Percentiles rank a stretch among this genome's conserved stretches.
Evolutionary conservation across 805 yeast genomes (phyloP).

Genomic region (Candida argentea): DNA sequence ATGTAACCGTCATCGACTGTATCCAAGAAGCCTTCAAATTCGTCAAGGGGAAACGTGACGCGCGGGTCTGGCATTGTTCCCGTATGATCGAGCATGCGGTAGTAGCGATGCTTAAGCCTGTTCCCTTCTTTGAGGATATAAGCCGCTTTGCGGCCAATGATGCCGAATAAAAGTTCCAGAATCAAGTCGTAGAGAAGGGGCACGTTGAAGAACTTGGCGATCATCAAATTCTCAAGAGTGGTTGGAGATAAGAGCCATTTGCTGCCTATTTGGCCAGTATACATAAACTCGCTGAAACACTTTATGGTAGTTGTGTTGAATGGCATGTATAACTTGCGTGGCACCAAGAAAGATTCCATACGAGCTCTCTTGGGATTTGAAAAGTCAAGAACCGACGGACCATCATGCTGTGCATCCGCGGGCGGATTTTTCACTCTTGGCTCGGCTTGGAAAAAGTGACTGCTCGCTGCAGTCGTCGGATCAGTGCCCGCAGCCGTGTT

Average conservation of each 20-base stretch:
- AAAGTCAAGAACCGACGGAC: slow-evolving; percentile 23
- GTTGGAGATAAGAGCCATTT: slow-evolving; percentile 68
- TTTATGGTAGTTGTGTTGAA: slow-evolving; percentile 49
- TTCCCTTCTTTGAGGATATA: slow-evolving; percentile 33
- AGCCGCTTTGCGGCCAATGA: slow-evolving; percentile 59
- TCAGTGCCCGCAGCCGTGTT: slow-evolving; percentile 5
- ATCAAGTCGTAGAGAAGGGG: slow-evolving; percentile 64
- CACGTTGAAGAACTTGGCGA: slow-evolving; percentile 57
- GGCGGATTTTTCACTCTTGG: no score
- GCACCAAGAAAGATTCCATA: slow-evolving; percentile 55
- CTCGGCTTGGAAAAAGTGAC: no score
- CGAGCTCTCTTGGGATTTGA: slow-evolving; percentile 18
- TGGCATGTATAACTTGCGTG: slow-evolving; percentile 62
- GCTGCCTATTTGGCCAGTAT: slow-evolving; percentile 72
- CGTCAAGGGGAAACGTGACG: slow-evolving; percentile 33
- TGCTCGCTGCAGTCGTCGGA: no score
- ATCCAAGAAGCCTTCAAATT: slow-evolving; percentile 44
- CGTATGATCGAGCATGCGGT: slow-evolving; percentile 15
- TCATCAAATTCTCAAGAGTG: slow-evolving; percentile 49
- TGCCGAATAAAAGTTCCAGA: slow-evolving; percentile 57
- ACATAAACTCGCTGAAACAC: slow-evolving; percentile 63
- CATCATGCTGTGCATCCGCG: no score
- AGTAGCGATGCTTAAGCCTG: slow-evolving; percentile 20
- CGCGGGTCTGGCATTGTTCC: slow-evolving; percentile 13
- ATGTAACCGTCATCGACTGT: slow-evolving; percentile 58